phyloP scores from a whole-genome alignment of 2,329 filamentous ascomycete species.

The Aureobasidium lini region DNA sequence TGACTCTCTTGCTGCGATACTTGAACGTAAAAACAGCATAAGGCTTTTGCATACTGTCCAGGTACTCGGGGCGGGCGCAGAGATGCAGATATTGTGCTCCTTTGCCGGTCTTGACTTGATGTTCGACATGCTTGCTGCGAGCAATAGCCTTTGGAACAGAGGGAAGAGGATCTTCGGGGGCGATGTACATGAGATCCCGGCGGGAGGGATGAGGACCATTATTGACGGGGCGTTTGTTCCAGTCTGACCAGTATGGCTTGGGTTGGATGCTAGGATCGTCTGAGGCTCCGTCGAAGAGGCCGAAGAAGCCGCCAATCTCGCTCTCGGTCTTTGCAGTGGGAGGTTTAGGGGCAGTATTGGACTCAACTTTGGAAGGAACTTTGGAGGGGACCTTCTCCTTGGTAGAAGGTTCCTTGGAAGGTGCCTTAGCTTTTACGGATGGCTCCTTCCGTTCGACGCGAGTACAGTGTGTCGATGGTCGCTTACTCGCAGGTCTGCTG shows the following conservation, averaged over 20 bases:
- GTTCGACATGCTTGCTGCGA: slow-evolving; percentile 18
- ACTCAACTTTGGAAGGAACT: background rate
- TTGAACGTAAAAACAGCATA: slow-evolving; percentile 45
- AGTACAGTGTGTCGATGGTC: background rate
- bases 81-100: slow-evolving; percentile 33
- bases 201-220: slow-evolving; percentile 14
- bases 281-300: slow-evolving; percentile 28
- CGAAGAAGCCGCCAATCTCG: slow-evolving; percentile 21
- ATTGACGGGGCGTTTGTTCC: slow-evolving; percentile 16
- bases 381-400: slow-evolving; percentile 14
- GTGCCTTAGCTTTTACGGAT: background rate
- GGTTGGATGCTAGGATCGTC: slow-evolving; percentile 18
- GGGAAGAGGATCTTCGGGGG: slow-evolving; percentile 26
- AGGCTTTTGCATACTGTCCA: slow-evolving; percentile 32
- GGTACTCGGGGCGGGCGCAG: slow-evolving; percentile 31
- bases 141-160: slow-evolving; percentile 15
- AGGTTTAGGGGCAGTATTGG: slow-evolving; percentile 12
- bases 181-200: slow-evolving; percentile 22
- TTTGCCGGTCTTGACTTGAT: slow-evolving; percentile 29
- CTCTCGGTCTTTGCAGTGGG: background rate
- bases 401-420: background rate
- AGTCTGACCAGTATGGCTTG: slow-evolving; percentile 29
- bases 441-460: background rate
- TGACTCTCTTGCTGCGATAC: slow-evolving; percentile 31
- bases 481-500: slow-evolving; percentile 5